Evolutionary conservation across 345 rosid genomes (phyloP).

Genomic region (Raphanus raphanistrum): DNA sequence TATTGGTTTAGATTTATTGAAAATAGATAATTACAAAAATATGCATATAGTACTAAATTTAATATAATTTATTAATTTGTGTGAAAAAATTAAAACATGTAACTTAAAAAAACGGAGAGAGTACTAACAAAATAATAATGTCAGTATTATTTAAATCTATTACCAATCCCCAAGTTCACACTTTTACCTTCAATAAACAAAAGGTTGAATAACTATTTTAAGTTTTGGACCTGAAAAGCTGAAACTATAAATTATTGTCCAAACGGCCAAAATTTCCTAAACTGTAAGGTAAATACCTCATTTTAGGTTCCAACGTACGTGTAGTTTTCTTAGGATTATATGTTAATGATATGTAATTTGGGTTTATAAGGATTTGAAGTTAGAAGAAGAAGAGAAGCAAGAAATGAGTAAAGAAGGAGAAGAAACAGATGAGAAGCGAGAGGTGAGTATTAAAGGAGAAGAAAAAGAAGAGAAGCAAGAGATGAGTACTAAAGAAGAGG

Average conservation of each 20-base stretch:
- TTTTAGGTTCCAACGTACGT: not conserved
- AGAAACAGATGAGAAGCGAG: slow-evolving; percentile 15
- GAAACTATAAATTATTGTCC: not conserved
- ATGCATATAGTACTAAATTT: no score
- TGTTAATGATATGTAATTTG: not conserved
- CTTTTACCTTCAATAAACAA: not conserved
- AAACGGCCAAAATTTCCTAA: slow-evolving; percentile 1
- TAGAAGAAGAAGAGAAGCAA: slow-evolving; percentile 36
- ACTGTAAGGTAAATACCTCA: not conserved
- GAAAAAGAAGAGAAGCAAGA: slow-evolving; percentile 13
- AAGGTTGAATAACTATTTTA: not conserved
- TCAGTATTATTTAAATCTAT: no score
- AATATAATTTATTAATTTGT: no score
- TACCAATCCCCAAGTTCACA: not conserved
- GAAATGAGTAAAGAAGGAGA: slow-evolving; percentile 17
- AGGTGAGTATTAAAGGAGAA: slow-evolving; percentile 12
- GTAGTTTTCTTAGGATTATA: not conserved
- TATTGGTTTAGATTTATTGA: no score
- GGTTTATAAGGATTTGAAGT: slow-evolving; percentile 40
- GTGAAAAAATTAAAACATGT: no score
- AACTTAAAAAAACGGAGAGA: no score
- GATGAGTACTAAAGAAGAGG: slow-evolving; percentile 7
- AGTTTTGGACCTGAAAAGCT: not conserved
- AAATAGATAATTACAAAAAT: no score
- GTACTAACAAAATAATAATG: not conserved